Evolutionary conservation across 148 eudicot genomes (phyloP).

Genomic region (Spergularia bocconei): DNA sequence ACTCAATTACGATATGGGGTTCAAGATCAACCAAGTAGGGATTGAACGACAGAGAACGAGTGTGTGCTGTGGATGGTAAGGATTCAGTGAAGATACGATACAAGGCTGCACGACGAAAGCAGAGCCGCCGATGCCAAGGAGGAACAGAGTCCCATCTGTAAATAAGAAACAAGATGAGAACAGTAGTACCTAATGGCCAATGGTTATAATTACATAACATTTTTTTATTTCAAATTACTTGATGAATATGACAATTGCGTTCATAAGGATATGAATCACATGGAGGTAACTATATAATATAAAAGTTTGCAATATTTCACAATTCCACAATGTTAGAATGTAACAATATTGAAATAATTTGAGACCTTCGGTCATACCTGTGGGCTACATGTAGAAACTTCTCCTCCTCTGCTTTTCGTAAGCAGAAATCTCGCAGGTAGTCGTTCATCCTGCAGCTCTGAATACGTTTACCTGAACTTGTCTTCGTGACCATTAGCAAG

Average conservation of each 20-base stretch:
- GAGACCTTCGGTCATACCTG: not conserved
- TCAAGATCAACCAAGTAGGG: conserved; percentile 4
- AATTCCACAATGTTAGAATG: too few relatives aligned
- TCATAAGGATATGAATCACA: too few relatives aligned
- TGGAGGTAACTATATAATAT: too few relatives aligned
- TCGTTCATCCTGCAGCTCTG: conserved; percentile 13
- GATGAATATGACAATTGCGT: too few relatives aligned
- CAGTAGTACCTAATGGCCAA: too few relatives aligned
- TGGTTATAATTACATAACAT: too few relatives aligned
- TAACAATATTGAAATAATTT: too few relatives aligned
- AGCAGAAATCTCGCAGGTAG: conserved; percentile 1
- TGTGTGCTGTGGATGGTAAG: conserved; percentile 8
- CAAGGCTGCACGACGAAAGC: conserved; percentile 2
- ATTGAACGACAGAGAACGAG: conserved; percentile 4
- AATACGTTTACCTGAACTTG: not conserved
- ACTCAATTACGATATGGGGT: not conserved
- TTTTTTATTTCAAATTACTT: too few relatives aligned
- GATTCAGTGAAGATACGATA: not conserved
- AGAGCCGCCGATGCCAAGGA: not conserved
- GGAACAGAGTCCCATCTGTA: conserved; percentile 5
- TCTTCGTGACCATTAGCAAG: conserved; percentile 7
- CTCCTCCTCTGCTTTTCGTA: conserved; percentile 1
- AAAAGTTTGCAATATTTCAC: too few relatives aligned
- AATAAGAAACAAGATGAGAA: not conserved
- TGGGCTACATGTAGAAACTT: conserved; percentile 3